Evolutionary conservation across 768 basidiomycete genomes (phyloP), one percentile per base, ranked within the genome.

Genomic region (Rhizopogon rudus): DNA sequence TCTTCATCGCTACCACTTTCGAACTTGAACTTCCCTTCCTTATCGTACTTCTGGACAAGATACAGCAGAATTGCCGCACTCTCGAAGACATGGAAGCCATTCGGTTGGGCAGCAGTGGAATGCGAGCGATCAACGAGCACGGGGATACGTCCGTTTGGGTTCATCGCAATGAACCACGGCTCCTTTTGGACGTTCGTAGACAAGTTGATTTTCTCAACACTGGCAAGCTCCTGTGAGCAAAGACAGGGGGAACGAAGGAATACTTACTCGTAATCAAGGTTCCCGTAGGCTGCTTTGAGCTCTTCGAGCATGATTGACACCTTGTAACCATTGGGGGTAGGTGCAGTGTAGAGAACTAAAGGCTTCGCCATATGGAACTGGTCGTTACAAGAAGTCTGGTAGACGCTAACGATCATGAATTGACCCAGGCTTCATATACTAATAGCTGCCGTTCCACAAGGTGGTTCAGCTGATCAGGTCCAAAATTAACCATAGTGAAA

Each of bases 41-140:
- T 84, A 70, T 96, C 93, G 63, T 88, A 93, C 64, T 87, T 82
- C 65, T 91, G 86, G 20, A 77, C 77, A 51, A 96, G 81, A 66
- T 90, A 95, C n/a, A 93, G 70, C 51, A 93, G 70, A 57, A 96
- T 93, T 10, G 92, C 91, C 2, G 86, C 82, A 5, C 82, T 84
- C 65, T 93, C 91, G 60, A 91, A 91, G 40, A 91, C 81, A 6
- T 61, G 60, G 63, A 91, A 91, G 61, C 84, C 71, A 59, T 81
- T 75, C 25, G 69, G 69, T 25, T 63, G 51, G 35, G 35, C 22
- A 4, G 9, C 35, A 49, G 48, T 37, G 35, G 48, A 5, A 58
- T 82, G 79, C 22, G 75, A 71, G 53, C 76, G 79, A 65, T 91
- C 87, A 37, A 83, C 73, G 37, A 91, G 70, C 28, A 78, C 77